Evolutionary conservation across 2,329 filamentous ascomycete genomes (phyloP), one percentile per base, ranked within the genome.

Genomic region (Aspergillus sp.): DNA sequence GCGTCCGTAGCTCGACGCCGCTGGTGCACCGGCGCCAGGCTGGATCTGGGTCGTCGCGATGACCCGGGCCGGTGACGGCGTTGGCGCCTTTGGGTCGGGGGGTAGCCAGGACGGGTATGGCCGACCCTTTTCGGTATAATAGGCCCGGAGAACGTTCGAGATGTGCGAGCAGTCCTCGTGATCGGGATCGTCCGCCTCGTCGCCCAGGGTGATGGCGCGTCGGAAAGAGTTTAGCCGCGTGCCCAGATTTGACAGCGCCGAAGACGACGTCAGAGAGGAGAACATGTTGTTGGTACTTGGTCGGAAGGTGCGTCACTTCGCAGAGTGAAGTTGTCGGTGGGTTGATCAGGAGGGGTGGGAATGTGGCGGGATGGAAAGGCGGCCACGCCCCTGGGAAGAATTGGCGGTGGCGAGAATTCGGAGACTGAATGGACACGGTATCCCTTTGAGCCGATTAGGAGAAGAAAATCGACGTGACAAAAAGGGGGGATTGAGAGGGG

Each of bases 81-180:
- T 82, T 47, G 87, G 86, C 4, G 85, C 86, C 77, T 91, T 94
- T n/a, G 92, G 93, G 75, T 96, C 91, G 6, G 91, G 88, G 7
- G 93, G 92, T 7, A 98, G 87, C 94, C 95, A 98, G 67, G 82
- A 78, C 0, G 95, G 95, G 63, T 93, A 90, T 1, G 87, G 83
- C 22, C 88, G 87, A 67, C 89, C 90, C 72, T 96, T 95, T 75
- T 98, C 93, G 54, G 82, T 86, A 82, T 99, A 98, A 83, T 98
- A 96, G 68, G 87, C 89, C 69, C 95, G 90, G 26, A 99, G 86
- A 39, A 96, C 92, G 69, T 95, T 91, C 78, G 91, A 96, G 71
- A 98, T 90, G 80, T 98, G 92, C 2, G 92, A 96, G 79, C 96
- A 92, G 79, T 98, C 93, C 77, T 96, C 79, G 62, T 79, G 74